Evolutionary conservation across 768 basidiomycete species (phyloP).

Genomic region (Lactarius tabidus): DNA sequence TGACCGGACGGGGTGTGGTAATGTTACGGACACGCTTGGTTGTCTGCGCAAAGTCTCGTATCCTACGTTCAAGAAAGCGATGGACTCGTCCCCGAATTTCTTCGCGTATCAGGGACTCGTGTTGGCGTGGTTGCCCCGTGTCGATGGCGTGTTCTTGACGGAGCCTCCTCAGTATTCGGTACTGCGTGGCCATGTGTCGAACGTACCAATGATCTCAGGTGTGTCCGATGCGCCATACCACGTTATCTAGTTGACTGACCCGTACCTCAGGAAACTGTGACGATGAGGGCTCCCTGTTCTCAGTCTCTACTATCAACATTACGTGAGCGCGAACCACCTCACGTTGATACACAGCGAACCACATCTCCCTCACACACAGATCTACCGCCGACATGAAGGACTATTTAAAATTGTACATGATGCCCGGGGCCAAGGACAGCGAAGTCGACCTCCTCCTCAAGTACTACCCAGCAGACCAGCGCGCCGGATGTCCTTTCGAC

Average conservation of each 20-base stretch:
- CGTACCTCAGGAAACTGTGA: constrained; percentile 43
- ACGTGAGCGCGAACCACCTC: constrained; percentile 27
- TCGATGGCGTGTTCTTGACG: constrained; percentile 30
- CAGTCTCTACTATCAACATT: constrained; percentile 30
- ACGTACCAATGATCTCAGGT: constrained; percentile 28
- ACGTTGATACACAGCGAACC: background rate
- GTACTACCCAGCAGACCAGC: constrained; percentile 25
- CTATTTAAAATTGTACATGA: constrained; percentile 24
- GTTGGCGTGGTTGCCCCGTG: constrained; percentile 29
- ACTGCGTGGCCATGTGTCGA: constrained; percentile 24
- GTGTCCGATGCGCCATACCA: background rate
- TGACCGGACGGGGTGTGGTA: constrained; percentile 35
- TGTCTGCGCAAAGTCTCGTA: constrained; percentile 43
- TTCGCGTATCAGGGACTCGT: constrained; percentile 32
- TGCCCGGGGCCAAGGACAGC: constrained; percentile 24
- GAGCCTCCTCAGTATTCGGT: constrained; percentile 28
- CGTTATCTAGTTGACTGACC: constrained; percentile 2
- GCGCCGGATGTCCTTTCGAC: constrained; percentile 23
- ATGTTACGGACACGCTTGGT: constrained; percentile 35
- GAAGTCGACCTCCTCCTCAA: constrained; percentile 25
- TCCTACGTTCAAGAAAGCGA: constrained; percentile 31
- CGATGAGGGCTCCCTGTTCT: constrained; percentile 53
- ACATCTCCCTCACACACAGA: background rate
- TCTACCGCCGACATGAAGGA: background rate
- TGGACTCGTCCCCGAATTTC: constrained; percentile 34